phyloP scores from a whole-genome alignment of 495 filamentous ascomycete genomes.

The Choiromyces venosus region DNA sequence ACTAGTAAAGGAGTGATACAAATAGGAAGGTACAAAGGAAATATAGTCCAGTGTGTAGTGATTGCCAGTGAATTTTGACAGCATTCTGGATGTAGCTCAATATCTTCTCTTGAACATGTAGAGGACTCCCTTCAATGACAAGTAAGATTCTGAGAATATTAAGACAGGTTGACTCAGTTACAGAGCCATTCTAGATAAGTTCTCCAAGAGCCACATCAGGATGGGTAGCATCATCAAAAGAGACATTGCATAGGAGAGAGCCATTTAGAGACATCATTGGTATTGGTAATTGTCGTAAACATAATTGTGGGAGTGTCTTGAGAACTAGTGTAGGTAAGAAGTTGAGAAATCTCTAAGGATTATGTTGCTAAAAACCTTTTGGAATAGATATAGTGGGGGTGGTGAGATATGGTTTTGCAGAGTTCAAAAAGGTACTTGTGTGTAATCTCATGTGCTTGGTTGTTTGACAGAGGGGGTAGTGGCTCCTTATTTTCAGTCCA shows the following conservation, averaged over 20 bases:
- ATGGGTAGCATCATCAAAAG: no score
- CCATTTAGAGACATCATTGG: no score
- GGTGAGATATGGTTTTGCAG: not conserved
- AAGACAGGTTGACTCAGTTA: constrained; percentile 17
- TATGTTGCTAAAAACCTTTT: not conserved
- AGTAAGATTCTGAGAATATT: constrained; percentile 16
- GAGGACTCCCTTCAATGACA: no score
- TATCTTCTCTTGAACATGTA: no score
- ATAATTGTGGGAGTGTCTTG: not conserved
- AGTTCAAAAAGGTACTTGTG: not conserved
- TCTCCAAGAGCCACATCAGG: constrained; percentile 6
- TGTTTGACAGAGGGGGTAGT: not conserved
- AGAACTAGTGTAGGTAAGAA: not conserved
- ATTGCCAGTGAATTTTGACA: no score
- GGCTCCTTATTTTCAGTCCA: not conserved
- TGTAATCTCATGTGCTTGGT: not conserved
- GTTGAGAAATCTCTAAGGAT: no score
- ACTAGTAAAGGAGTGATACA: no score
- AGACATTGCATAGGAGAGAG: no score
- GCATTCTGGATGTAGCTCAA: no score
- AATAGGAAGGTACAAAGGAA: no score
- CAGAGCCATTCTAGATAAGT: constrained; percentile 17
- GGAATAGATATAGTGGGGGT: not conserved
- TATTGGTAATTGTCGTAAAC: no score
- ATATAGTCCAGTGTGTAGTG: no score